Conservation (phyloP, 108 stramenopile genomes). For the Cyclotella choctawhatcheeana region DNA sequence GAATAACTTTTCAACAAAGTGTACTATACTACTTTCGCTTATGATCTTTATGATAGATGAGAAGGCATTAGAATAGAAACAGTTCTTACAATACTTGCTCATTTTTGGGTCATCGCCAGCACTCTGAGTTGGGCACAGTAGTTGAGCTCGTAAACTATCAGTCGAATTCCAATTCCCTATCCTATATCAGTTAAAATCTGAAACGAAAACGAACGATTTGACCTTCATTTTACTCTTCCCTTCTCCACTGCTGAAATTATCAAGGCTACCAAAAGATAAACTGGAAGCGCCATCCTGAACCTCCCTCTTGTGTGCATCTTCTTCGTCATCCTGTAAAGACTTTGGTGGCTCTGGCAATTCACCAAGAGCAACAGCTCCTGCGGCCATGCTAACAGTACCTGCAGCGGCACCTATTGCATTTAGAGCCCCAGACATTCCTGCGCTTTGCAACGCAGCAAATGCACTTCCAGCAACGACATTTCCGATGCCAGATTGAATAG, state of each 20-base stretch:
- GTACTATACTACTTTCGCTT: no score
- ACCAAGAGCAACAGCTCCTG: background rate
- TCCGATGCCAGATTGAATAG: slow-evolving; percentile 12
- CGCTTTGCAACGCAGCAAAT: slow-evolving; percentile 13
- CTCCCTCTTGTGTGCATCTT: background rate
- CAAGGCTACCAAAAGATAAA: background rate
- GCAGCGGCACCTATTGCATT: slow-evolving; percentile 9
- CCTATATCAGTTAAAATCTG: background rate
- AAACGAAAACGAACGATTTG: background rate
- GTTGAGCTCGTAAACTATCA: no score
- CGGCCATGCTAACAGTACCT: background rate
- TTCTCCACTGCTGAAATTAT: background rate
- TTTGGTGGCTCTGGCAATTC: background rate
- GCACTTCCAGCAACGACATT: background rate
- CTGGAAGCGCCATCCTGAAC: background rate
- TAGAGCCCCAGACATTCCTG: background rate
- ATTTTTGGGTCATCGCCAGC: no score
- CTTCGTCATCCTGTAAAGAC: background rate
- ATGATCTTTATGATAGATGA: no score
- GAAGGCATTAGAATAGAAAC: no score
- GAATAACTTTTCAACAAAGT: no score
- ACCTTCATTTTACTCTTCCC: background rate
- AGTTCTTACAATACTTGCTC: no score
- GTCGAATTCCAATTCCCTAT: no score
- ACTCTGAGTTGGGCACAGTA: no score